phyloP scores from a whole-genome alignment of 495 filamentous ascomycete genomes.

The Schizothecium vesticola region DNA sequence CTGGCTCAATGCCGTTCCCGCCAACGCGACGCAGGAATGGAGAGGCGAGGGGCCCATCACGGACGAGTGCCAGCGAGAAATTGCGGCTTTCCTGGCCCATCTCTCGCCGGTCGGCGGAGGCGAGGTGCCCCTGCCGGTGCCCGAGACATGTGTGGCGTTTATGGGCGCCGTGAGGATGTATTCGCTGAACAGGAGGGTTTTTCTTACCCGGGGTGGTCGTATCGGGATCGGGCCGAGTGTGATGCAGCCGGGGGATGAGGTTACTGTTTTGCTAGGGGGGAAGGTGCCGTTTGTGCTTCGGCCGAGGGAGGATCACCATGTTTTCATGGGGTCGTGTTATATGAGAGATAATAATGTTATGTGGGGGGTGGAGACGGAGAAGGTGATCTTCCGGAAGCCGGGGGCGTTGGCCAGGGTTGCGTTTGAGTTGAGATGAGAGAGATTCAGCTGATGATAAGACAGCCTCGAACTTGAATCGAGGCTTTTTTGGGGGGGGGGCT shows the following conservation, averaged over 20 bases:
- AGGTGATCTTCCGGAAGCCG: background rate
- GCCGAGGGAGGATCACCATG: background rate
- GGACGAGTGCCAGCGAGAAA: background rate
- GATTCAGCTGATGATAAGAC: too few relatives aligned
- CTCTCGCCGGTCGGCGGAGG: background rate
- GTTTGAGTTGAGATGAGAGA: background rate
- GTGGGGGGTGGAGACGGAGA: constrained; percentile 2
- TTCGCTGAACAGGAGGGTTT: constrained; percentile 1
- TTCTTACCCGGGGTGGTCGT: background rate
- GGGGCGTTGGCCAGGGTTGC: constrained; percentile 2
- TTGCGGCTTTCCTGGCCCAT: background rate
- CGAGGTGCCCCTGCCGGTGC: background rate
- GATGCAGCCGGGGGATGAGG: background rate
- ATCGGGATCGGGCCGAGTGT: background rate
- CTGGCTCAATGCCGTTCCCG: background rate
- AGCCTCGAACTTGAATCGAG: too few relatives aligned
- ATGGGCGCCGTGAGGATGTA: constrained; percentile 1
- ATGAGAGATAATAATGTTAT: background rate
- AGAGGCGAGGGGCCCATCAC: constrained; percentile 1
- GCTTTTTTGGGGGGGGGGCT: too few relatives aligned
- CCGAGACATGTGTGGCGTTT: background rate
- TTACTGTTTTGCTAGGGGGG: background rate
- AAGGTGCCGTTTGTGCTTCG: constrained; percentile 1
- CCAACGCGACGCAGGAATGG: background rate
- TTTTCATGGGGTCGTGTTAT: background rate